Evolutionary conservation across 2,329 filamentous ascomycete species (phyloP), one percentile per base, ranked within the genome.

Genomic region (Aureobasidium sp.): DNA sequence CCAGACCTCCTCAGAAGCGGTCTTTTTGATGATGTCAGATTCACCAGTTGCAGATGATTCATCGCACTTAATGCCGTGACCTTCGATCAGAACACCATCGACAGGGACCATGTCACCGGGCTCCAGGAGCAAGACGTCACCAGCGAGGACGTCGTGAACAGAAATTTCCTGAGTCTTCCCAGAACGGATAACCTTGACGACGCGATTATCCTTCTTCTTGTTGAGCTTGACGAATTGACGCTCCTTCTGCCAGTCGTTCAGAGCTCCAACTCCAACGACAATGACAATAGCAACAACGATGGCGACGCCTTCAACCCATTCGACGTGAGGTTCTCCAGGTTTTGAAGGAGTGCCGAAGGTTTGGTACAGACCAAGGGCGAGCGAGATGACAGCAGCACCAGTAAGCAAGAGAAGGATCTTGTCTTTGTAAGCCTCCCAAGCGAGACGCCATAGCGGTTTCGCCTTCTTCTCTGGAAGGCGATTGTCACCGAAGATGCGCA

Each of bases 351-450:
- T 79, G 17, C 82, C 84, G 56, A 87, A 80, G 1, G 87, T 86
- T 69, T 91, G 86, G 68, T 90, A 91, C 1, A 91, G 82, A 50
- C 89, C 89, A 44, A 92, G 82, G 0, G 84, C 86, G 29, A 92
- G 78, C 1, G 89, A 91, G 39, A 92, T 84, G n/a, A 83, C 78
- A 1, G 88, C 89, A 8, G 88, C 88, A 23, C 86, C 79, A 0
- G 87, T 87, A 63, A 91, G 78, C 5, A 91, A 76, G 61, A 91
- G 88, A 58, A 91, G 77, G 12, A 92, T 85, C 69, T 91, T 92
- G 74, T 92, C 89, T 70, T 91, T 91, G 75, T 90, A 90, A 1
- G 88, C 88, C 68, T 90, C 87, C 89, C 89, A 92, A 65, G 90
- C 88, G 46, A 91, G 76, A 69, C 86, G 79, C 64, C 87, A 78